These are phyloP conservation scores for Arthrocladium fulminans DNA, from an alignment of 2,329 filamentous ascomycete species.

Conservation along the genomic window DNA sequence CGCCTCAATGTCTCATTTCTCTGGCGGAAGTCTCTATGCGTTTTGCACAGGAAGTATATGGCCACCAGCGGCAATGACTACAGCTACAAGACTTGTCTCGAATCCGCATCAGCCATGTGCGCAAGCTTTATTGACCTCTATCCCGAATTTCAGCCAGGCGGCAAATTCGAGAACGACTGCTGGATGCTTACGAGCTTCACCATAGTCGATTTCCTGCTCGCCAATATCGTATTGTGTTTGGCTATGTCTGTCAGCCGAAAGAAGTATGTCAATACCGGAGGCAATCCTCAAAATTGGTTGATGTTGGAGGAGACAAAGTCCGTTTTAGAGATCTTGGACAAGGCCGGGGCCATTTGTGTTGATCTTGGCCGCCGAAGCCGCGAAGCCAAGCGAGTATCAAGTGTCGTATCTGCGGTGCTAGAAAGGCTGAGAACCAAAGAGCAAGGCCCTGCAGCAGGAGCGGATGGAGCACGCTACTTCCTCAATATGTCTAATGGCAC, in stretches of 20 bases:
- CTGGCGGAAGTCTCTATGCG: constrained; percentile 43
- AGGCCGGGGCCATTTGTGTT: not conserved
- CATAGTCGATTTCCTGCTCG: constrained; percentile 54
- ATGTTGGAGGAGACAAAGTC: not conserved
- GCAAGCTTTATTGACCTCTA: constrained; percentile 43
- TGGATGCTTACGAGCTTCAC: constrained; percentile 52
- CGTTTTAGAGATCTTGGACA: constrained; percentile 2
- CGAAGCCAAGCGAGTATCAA: constrained; percentile 5
- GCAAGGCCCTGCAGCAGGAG: not conserved
- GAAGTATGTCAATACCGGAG: constrained; percentile 1
- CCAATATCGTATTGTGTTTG: constrained; percentile 53
- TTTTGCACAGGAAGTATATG: constrained; percentile 48
- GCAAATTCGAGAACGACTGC: constrained; percentile 42
- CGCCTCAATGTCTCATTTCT: constrained; percentile 45
- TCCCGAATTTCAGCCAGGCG: constrained; percentile 46
- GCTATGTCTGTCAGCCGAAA: constrained; percentile 18
- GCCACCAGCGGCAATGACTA: constrained; percentile 29
- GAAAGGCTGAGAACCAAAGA: not conserved
- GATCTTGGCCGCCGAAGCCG: constrained; percentile 2
- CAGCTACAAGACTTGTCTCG: constrained; percentile 40
- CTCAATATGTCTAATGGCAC: not conserved
- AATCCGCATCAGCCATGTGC: constrained; percentile 41
- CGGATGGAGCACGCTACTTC: not conserved
- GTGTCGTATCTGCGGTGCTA: not conserved
- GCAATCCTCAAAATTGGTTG: not conserved